Percentiles rank a stretch among this genome's conserved stretches.
phyloP scores from a whole-genome alignment of 768 basidiomycete genomes.

The Mycena galopus region DNA sequence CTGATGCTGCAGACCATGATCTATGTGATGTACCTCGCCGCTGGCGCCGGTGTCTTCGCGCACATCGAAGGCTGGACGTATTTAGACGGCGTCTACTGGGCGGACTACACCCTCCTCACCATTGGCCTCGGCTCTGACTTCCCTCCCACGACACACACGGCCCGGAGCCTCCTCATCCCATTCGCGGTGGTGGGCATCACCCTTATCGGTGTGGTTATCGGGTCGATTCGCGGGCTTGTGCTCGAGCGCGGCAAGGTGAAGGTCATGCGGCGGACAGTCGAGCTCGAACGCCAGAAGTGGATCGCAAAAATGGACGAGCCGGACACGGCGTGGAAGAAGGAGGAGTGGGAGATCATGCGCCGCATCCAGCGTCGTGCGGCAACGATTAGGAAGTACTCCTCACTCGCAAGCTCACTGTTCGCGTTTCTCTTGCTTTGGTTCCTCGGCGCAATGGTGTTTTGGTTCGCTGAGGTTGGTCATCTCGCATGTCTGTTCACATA shows the following conservation, averaged over 20 bases:
- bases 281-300: conserved; percentile 47
- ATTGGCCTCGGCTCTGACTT: conserved; percentile 58
- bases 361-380: conserved; percentile 44
- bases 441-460: conserved; percentile 54
- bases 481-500: not conserved
- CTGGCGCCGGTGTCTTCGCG: conserved; percentile 54
- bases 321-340: conserved; percentile 45
- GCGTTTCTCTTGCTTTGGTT: conserved; percentile 50
- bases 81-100: conserved; percentile 57
- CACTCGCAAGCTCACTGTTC: conserved; percentile 45
- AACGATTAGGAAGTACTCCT: conserved; percentile 43
- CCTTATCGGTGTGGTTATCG: conserved; percentile 54
- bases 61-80: conserved; percentile 52
- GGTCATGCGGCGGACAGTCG: conserved; percentile 49
- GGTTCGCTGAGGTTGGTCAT: conserved; percentile 46
- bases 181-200: conserved; percentile 54
- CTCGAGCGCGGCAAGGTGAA: conserved; percentile 53
- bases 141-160: conserved; percentile 43
- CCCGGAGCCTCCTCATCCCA: conserved; percentile 51
- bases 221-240: conserved; percentile 53
- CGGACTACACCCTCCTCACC: conserved; percentile 57
- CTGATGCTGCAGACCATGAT: conserved; percentile 58
- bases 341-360: conserved; percentile 57
- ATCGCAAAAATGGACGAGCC: conserved; percentile 37
- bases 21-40: conserved; percentile 54